Percentiles rank a stretch among this genome's conserved stretches.
Evolutionary conservation across 495 filamentous ascomycete genomes (phyloP).

Genomic region (Entonaema liquescens): DNA sequence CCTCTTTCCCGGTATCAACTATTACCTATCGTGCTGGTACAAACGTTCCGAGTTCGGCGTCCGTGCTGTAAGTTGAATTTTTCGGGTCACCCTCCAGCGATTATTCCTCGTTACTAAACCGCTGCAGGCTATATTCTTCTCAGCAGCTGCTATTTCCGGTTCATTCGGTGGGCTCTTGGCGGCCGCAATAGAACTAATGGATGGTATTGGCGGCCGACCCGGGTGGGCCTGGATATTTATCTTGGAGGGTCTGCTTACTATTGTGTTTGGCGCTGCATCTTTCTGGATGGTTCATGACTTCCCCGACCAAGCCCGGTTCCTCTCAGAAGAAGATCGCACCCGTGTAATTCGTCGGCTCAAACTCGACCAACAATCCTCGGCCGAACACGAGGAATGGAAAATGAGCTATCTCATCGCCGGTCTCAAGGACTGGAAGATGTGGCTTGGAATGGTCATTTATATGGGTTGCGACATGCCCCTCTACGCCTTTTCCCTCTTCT

Average conservation of each 20-base stretch:
- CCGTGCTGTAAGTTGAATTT: conserved; percentile 45
- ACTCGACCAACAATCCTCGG: conserved; percentile 78
- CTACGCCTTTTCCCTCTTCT: conserved; percentile 91
- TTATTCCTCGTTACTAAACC: conserved; percentile 3
- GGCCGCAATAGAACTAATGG: conserved; percentile 78
- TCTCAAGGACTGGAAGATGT: conserved; percentile 90
- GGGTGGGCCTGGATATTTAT: conserved; percentile 92
- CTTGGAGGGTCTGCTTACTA: conserved; percentile 77
- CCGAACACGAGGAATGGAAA: conserved; percentile 81
- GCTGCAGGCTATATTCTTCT: conserved; percentile 82
- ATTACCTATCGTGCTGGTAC: conserved; percentile 90
- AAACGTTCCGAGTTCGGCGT: conserved; percentile 80
- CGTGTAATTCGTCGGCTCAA: conserved; percentile 79
- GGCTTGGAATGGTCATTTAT: conserved; percentile 76
- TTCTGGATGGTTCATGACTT: conserved; percentile 94
- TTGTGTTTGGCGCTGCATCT: conserved; percentile 75
- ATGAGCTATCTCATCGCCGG: conserved; percentile 78
- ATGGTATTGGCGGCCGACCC: conserved; percentile 68
- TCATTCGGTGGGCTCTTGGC: conserved; percentile 88
- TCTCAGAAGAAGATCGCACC: conserved; percentile 73
- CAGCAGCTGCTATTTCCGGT: conserved; percentile 82
- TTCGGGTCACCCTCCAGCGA: no score
- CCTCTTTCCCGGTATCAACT: conserved; percentile 86
- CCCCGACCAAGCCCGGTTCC: conserved; percentile 81
- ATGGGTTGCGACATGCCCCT: conserved; percentile 80